These are phyloP conservation scores for Axilococcus clingmanii DNA, from an alignment of 139 green algal genomes.

Conservation along the genomic window DNA sequence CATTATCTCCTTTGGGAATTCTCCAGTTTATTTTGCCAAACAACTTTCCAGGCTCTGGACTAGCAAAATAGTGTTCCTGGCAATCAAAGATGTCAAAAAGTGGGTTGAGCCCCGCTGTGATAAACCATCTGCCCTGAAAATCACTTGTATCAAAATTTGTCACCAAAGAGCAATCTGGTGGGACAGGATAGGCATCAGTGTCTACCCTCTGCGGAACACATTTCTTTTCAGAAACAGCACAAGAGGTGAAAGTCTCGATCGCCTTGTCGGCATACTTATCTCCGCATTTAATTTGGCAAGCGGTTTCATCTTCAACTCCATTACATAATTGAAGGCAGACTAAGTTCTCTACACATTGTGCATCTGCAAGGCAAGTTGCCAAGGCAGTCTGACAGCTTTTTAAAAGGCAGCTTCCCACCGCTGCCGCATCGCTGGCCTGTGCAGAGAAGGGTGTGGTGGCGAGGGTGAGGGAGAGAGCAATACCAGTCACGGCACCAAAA, in stretches of 20 bases:
- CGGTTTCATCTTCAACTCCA: slow-evolving; percentile 54
- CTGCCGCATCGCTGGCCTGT: neutral
- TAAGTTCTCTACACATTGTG: slow-evolving; percentile 65
- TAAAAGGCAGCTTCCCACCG: slow-evolving; percentile 47
- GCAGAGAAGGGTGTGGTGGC: no score
- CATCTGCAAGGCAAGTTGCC: slow-evolving; percentile 61
- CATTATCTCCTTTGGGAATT: slow-evolving; percentile 37
- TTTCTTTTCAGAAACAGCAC: slow-evolving; percentile 72
- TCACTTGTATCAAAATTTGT: slow-evolving; percentile 50
- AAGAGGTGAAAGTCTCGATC: slow-evolving; percentile 72
- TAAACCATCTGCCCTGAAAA: slow-evolving; percentile 79
- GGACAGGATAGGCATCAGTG: slow-evolving; percentile 33
- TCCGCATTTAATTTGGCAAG: slow-evolving; percentile 76
- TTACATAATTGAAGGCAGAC: slow-evolving; percentile 71
- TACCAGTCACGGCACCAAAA: no score
- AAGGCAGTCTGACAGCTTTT: slow-evolving; percentile 54
- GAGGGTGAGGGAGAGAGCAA: no score
- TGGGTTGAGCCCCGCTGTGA: slow-evolving; percentile 72
- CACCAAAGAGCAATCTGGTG: slow-evolving; percentile 32
- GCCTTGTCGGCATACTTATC: slow-evolving; percentile 69
- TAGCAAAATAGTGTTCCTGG: slow-evolving; percentile 62
- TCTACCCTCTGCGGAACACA: slow-evolving; percentile 76
- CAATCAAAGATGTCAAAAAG: slow-evolving; percentile 85
- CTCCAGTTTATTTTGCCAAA: slow-evolving; percentile 72
- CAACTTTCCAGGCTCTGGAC: slow-evolving; percentile 21